Base-by-base conservation (phyloP, 2,329 filamentous ascomycete genomes). In the Verticillium zaregamsianum region DNA sequence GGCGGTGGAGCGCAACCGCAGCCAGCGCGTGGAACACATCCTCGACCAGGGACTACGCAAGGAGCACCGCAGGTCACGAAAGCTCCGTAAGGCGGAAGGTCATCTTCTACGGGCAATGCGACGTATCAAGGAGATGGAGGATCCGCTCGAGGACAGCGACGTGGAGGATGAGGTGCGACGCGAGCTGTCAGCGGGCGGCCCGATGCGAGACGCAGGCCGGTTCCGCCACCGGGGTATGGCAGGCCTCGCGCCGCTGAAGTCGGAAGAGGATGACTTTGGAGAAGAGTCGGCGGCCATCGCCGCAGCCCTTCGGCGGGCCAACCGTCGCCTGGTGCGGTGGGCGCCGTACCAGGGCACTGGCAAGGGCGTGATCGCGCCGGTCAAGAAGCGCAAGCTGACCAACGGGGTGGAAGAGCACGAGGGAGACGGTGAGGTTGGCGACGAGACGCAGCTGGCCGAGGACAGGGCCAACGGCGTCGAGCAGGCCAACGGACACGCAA, bases 11-110 rank as follows among this genome's bases (percentile, higher is more conserved):
- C 85, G 88, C 61, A 93, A 93, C 73, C 83, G 91, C 20, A 90
- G 86, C 64, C 86, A 91, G 69, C 87, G 91, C 6, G 91, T 94
- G n/a, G 89, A 93, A 69, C 89, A 93, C 68, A 91, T 92, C 59
- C 83, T 95, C 17, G 89, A 92, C 67, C 86, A 88, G n/a, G 88
- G 89, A 33, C 78, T 94, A 37, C 86, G 89, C 57, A 83, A 81
- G 65, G 80, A 86, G 59, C 89, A 93, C 69, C 85, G 87, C 70
- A 80, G 80, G 61, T 83, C 87, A 14, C 85, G 86, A 56, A 87
- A 87, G 67, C 70, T 77, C 20, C 84, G 91, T 5, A 83, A 84
- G 23, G 78, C 82, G 60, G 86, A 92, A 62, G 89, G 90, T 14
- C 81, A 86, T 9, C 82, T 94, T 60, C 79, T 89, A 66, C 82